Base-by-base conservation (phyloP, 1,284 basidiomycete species). In the Volvariella volvacea region DNA sequence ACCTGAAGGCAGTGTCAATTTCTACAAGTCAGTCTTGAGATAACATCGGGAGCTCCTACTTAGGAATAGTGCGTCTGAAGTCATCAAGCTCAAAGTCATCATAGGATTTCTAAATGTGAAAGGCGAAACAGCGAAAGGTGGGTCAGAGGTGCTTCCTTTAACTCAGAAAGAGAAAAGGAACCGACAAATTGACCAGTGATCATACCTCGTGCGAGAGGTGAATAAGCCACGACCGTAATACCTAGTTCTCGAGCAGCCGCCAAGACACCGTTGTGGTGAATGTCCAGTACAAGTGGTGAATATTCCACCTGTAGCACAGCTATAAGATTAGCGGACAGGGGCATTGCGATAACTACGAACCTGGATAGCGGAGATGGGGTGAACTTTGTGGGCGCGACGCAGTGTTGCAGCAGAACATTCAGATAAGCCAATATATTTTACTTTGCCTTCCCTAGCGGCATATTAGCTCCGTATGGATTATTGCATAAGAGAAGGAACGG, bases 371-470 rank as follows among this genome's bases (percentile, higher is more conserved):
- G 76, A 59, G 48, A 86, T 77, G 1, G 76, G 76, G 49, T 78
- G 74, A 4, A 80, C 66, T 14, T 73, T 72, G 49, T 78, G 70
- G 3, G 84, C 84, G 34, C 81, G 76, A 3, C 80, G 71, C 12
- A 88, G 68, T 0, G 79, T 80, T 1, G 61, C 63, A 1, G 72
- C 71, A 1, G 73, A 75, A 45, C 71, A 70, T 54, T 87, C 83
- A 39, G 78, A 83, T 16, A 84, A 63, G 0, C 82, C 81, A n/a
- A 85, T 58, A 55, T 78, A 71, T 47, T 73, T 74, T 41, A 80
- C 68, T 54, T 80, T 81, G 16, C 80, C 79, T 39, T 67, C 72
- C 48, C 74, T 74, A 31, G n/a, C n/a, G n/a, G n/a, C 15, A 15
- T 33, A 22, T 30, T 16, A 38, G n/a, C 19, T 38, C 8, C 37